These are phyloP conservation scores for Deinandra increscens DNA, from an alignment of 129 eudicot species.

Conservation along the genomic window DNA sequence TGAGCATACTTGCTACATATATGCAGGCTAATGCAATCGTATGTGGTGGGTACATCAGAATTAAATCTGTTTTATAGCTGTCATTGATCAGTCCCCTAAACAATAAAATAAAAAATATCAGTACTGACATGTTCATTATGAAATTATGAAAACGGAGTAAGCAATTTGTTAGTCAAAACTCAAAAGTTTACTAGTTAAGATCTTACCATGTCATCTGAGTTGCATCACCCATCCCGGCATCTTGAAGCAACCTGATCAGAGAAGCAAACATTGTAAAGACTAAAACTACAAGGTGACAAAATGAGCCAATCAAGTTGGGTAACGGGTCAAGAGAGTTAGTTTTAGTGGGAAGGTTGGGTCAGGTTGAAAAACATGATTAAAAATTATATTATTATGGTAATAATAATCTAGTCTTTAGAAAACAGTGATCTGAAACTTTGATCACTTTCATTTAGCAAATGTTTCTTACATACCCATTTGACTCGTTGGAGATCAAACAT, in stretches of 20 bases:
- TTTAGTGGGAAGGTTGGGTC: not conserved
- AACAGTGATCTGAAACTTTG: not conserved
- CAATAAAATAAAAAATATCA: constrained; percentile 12
- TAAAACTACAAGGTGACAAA: not conserved
- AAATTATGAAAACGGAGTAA: not conserved
- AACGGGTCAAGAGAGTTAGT: not conserved
- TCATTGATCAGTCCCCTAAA: constrained; percentile 94
- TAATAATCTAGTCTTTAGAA: not conserved
- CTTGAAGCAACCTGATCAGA: constrained; percentile 76
- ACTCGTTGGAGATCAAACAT: not conserved
- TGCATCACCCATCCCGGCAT: constrained; percentile 91
- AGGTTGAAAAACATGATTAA: not conserved
- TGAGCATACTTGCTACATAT: constrained; percentile 80
- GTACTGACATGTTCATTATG: not conserved
- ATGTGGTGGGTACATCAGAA: constrained; percentile 93
- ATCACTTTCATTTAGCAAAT: not conserved
- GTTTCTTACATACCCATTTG: not conserved
- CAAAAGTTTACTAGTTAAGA: constrained; percentile 4
- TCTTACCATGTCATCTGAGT: constrained; percentile 86
- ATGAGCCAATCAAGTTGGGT: not conserved
- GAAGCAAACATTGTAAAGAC: constrained; percentile 5
- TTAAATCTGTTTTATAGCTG: constrained; percentile 90
- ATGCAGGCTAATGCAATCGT: constrained; percentile 90
- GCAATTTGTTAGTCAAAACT: not conserved
- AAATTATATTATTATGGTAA: not conserved